These are phyloP conservation scores for Lippia alba DNA, from an alignment of 305 asterid genomes.

Conservation along the genomic window DNA sequence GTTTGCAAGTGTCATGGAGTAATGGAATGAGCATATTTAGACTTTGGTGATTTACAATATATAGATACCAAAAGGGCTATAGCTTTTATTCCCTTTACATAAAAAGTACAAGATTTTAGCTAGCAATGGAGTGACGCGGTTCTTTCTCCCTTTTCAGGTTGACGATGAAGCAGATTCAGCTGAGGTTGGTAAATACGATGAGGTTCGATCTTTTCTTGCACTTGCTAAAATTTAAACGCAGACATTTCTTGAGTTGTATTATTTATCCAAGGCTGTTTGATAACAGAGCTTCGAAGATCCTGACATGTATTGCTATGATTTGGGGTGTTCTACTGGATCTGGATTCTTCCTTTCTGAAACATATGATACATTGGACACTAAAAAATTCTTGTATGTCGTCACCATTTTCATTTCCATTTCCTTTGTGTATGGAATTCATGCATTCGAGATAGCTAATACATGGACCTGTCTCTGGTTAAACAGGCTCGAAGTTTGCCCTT, in stretches of 20 bases:
- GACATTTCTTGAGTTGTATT: not conserved
- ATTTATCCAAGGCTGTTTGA: slow-evolving; percentile 1
- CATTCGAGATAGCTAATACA: not conserved
- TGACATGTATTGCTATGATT: slow-evolving; percentile 23
- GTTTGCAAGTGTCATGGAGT: not conserved
- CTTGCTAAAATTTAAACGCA: not conserved
- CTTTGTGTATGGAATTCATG: not conserved
- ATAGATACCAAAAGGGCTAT: not conserved
- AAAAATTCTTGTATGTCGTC: slow-evolving; percentile 3
- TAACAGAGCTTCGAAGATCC: slow-evolving; percentile 38
- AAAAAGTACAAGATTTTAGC: not conserved
- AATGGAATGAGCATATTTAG: not conserved
- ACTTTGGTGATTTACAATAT: not conserved
- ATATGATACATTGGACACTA: slow-evolving; percentile 3
- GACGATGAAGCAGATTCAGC: slow-evolving; percentile 82
- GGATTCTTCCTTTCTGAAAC: slow-evolving; percentile 26
- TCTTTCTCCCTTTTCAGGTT: slow-evolving; percentile 39
- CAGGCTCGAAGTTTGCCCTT: slow-evolving; percentile 34
- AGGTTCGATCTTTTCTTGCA: slow-evolving; percentile 39
- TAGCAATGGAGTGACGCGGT: not conserved
- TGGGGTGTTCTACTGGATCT: slow-evolving; percentile 27
- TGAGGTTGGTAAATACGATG: slow-evolving; percentile 49
- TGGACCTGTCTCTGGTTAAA: slow-evolving; percentile 18
- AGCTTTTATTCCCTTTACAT: not conserved
- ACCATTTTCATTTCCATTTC: not conserved